These are phyloP conservation scores for Heterobasidion parviporum DNA, from an alignment of 1,284 basidiomycete species.

Conservation along the genomic window DNA sequence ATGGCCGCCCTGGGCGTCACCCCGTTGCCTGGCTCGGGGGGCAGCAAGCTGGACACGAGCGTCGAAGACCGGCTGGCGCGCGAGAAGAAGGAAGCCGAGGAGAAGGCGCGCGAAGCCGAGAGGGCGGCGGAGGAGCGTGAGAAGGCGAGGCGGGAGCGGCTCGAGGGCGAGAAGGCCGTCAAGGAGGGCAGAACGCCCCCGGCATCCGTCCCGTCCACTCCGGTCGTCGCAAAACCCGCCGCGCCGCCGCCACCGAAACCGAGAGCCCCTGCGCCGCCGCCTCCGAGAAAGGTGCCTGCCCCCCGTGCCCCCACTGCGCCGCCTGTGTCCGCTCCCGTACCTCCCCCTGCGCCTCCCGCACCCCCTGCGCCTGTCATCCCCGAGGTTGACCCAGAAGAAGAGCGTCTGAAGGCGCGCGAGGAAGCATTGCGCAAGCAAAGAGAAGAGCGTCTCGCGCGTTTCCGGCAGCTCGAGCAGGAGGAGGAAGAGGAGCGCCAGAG, in stretches of 20 bases:
- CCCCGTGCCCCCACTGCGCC: constrained; percentile 25
- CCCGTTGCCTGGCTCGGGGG: constrained; percentile 38
- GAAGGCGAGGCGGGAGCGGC: constrained; percentile 53
- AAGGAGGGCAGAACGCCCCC: constrained; percentile 33
- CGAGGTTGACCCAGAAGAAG: constrained; percentile 58
- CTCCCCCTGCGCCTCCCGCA: constrained; percentile 22
- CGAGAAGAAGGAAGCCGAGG: constrained; percentile 83
- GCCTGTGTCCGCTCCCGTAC: constrained; percentile 19
- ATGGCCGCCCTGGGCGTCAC: constrained; percentile 82
- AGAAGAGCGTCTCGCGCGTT: constrained; percentile 53
- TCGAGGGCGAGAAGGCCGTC: constrained; percentile 60
- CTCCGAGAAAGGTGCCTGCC: constrained; percentile 24
- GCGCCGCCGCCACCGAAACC: constrained; percentile 19
- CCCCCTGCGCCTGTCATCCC: constrained; percentile 25
- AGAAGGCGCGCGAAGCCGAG: constrained; percentile 68
- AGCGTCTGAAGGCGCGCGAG: constrained; percentile 51
- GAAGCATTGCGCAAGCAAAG: constrained; percentile 59
- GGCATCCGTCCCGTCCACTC: constrained; percentile 23
- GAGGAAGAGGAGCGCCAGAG: constrained; percentile 58
- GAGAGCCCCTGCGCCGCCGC: constrained; percentile 36
- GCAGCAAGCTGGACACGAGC: constrained; percentile 56
- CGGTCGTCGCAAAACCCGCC: constrained; percentile 16
- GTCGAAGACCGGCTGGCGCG: constrained; percentile 78
- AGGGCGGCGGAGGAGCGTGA: constrained; percentile 74
- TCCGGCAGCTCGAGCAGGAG: constrained; percentile 64